Evolutionary conservation across 768 basidiomycete species (phyloP), one percentile per base, ranked within the genome.

Genomic region (Xerocomus potaroensis): DNA sequence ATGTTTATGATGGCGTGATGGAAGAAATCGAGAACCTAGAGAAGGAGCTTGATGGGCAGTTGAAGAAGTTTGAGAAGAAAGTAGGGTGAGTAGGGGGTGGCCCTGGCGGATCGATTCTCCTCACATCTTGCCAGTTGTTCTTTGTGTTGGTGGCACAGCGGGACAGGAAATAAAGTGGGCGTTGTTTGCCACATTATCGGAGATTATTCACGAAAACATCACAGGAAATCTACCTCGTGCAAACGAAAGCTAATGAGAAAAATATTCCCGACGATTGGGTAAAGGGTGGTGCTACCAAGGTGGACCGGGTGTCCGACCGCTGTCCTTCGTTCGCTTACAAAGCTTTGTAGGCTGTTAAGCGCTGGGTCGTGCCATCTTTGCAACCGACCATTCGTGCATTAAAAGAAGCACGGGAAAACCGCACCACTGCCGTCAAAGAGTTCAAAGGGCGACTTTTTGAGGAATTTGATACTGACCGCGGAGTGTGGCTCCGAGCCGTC

Each of bases 321-420:
- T 35, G 19, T 37, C 15, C 19, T 39, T 19, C 38, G 30, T 19
- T 27, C 8, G 10, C 43, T 45, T 15, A 47, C 38, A 18, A 16
- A 40, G 6, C 16, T 23, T 16, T 16, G 6, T 59, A 95, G 87
- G 78, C 80, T 22, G 78, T 77, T 55, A 75, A 73, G 12, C 86
- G 96, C 18, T 99, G 84, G 73, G 71, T 81, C 5, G 84, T 92
- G 5, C 84, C 84, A 1, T 74, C 85, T 21, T 76, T 92, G 3
- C 79, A 81, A 47, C 58, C 76, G 5, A 81, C 81, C 24, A 79
- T 98, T 42, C 83, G 91, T 16, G 69, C 80, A 47, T 74, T 96
- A 26, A 98, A 98, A 67, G 96, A 99, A 69, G 93, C 91, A 3
- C 81, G 91, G 33, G 96, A 99, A 68, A 91, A 81, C 46, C 83